Evolutionary conservation across 805 yeast genomes (phyloP), one percentile per base, ranked within the genome.

Genomic region (Pichia occidentalis): DNA sequence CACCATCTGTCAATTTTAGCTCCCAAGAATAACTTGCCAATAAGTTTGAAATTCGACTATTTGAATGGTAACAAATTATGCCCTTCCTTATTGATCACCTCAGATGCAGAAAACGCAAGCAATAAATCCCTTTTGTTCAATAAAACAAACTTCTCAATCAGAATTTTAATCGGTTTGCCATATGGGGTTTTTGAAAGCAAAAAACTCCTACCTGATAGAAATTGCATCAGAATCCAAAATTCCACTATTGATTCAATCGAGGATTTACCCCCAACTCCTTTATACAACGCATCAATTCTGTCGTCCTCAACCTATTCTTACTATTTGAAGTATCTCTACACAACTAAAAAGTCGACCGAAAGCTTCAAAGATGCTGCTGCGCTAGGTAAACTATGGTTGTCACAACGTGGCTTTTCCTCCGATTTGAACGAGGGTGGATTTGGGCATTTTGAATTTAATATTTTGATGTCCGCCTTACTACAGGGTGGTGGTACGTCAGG

Each of bases 361-460:
- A 77, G 85, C 11, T 92, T 86, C 60, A 75, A 75, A 46, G 95
- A 88, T 50, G 97, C 98, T 2, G 77, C 87, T 46, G 73, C 80
- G 7, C 67, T 92, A 36, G 96, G 96, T 4, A 72, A 88, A 45
- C 63, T 92, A 39, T 92, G 98, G 98, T 68, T 92, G 29, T 71
- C 75, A 34, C 97, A 92, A 61, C 72, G 95, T 47, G 95, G 95
- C 0, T 75, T 86, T 42, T 68, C 74, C 9, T 76, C 94, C 0
- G 60, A 72, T 12, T 55, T 80, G 23, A 66, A 73, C 13, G 67
- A 72, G 29, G 75, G 75, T 32, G 97, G 97, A 0, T 90, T 92
- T 59, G 97, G 97, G 10, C 84, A 81, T 50, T 86, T 86, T 57
- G 97, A 92, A 62, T 87, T 87, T 58, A 80, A 87, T 22, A 63